phyloP scores from a whole-genome alignment of 148 eudicot genomes.

The Heliamphora exappendiculata region DNA sequence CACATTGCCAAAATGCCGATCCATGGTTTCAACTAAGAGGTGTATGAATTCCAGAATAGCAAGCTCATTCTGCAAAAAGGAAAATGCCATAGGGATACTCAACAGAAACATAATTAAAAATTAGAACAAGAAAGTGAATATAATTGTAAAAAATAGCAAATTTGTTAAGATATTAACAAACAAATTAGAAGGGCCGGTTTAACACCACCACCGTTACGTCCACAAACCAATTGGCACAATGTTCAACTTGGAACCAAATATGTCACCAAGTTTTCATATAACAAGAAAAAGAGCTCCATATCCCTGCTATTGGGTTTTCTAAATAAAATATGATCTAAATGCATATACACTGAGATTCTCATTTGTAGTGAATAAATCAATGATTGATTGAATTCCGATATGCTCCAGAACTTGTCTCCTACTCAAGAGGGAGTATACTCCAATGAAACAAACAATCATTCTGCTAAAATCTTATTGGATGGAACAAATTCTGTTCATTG shows the following conservation, averaged over 20 bases:
- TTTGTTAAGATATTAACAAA: neutral
- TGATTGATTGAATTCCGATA: neutral
- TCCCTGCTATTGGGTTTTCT: neutral
- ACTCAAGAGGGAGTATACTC: neutral
- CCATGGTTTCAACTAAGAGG: conserved; percentile 96
- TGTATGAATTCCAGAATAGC: conserved; percentile 97
- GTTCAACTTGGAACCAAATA: too few species aligned
- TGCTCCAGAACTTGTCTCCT: neutral
- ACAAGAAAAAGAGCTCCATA: neutral
- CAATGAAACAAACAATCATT: neutral
- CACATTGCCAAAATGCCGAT: conserved; percentile 99
- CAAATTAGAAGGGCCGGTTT: too few species aligned
- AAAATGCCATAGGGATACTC: neutral
- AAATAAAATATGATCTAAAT: neutral
- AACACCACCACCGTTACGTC: too few species aligned
- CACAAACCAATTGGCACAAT: too few species aligned
- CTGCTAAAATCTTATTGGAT: neutral
- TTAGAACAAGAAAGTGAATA: too few species aligned
- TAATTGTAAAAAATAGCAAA: neutral
- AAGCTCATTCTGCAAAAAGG: conserved; percentile 70
- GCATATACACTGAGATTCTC: neutral
- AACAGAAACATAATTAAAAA: conserved; percentile 3
- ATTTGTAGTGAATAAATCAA: neutral
- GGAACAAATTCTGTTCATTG: too few species aligned
- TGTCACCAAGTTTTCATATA: neutral